phyloP scores from a whole-genome alignment of 2,329 filamentous ascomycete species.

The Cytospora chrysosperma region DNA sequence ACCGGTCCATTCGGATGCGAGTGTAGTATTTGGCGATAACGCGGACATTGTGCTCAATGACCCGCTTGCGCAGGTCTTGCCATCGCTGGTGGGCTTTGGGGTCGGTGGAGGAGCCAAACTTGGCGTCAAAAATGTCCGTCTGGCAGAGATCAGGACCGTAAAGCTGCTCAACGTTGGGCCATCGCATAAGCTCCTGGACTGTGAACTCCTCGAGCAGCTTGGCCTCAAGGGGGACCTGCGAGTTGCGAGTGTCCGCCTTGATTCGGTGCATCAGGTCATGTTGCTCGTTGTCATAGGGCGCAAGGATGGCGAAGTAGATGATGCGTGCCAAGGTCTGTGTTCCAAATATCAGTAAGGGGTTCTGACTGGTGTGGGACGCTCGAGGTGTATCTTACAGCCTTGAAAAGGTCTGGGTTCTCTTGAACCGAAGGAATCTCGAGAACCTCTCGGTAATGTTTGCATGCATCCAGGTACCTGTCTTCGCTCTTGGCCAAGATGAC shows the following conservation, averaged over 20 bases:
- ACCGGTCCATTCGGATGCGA: constrained; percentile 85
- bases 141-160: constrained; percentile 85
- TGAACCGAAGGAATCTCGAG: constrained; percentile 95
- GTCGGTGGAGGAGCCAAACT: constrained; percentile 64
- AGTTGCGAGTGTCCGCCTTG: constrained; percentile 78
- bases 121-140: constrained; percentile 84
- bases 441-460: constrained; percentile 97
- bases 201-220: constrained; percentile 93
- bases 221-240: constrained; percentile 74
- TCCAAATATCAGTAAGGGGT: not conserved
- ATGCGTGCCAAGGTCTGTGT: constrained; percentile 82
- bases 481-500: constrained; percentile 95
- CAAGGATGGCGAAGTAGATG: constrained; percentile 95
- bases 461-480: constrained; percentile 93
- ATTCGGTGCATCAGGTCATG: constrained; percentile 95
- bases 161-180: constrained; percentile 86
- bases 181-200: constrained; percentile 94
- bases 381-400: constrained; percentile 15
- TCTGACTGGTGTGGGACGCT: too few species aligned
- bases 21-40: constrained; percentile 99
- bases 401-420: constrained; percentile 63
- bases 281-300: constrained; percentile 97
- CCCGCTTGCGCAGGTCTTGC: constrained; percentile 93
- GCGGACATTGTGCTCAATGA: constrained; percentile 98
- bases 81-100: constrained; percentile 82